These are phyloP conservation scores for Petasospora fabianii DNA, from an alignment of 1,139 yeast species.

Conservation along the genomic window DNA sequence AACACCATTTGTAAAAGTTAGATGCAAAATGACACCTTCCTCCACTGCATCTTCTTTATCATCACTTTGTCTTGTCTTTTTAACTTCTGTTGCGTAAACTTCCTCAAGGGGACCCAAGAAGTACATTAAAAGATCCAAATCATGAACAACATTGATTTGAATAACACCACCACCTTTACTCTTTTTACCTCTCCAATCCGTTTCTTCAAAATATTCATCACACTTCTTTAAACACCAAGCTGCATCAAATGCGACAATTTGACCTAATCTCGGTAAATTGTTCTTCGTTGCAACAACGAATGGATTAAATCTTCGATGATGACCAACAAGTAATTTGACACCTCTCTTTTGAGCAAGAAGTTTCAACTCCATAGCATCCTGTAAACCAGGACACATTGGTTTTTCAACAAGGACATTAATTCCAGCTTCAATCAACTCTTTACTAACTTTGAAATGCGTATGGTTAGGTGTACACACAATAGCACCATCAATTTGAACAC, in stretches of 20 bases:
- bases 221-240: slow-evolving; percentile 20
- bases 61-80: slow-evolving; percentile 10
- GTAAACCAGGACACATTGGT: slow-evolving; percentile 15
- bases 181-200: slow-evolving; percentile 15
- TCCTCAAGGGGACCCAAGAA: slow-evolving; percentile 17
- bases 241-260: slow-evolving; percentile 18
- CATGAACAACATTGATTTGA: slow-evolving; percentile 20
- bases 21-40: slow-evolving; percentile 16
- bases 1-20: slow-evolving; percentile 15
- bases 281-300: slow-evolving; percentile 17
- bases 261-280: slow-evolving; percentile 11
- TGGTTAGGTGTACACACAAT: slow-evolving; percentile 20
- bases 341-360: slow-evolving; percentile 5
- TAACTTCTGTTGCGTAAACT: slow-evolving; percentile 16
- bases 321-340: slow-evolving; percentile 16
- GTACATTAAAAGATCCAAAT: slow-evolving; percentile 17
- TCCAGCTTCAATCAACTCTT: slow-evolving; percentile 7
- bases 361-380: slow-evolving; percentile 14
- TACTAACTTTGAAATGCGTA: slow-evolving; percentile 14
- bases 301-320: slow-evolving; percentile 21
- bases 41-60: slow-evolving; percentile 13
- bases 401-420: slow-evolving; percentile 18
- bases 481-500: slow-evolving; percentile 13
- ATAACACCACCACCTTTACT: slow-evolving; percentile 19
- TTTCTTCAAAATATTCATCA: slow-evolving; percentile 17